phyloP scores from a whole-genome alignment of 169 alveolate genomes.

The Cryptosporidium ubiquitum region DNA sequence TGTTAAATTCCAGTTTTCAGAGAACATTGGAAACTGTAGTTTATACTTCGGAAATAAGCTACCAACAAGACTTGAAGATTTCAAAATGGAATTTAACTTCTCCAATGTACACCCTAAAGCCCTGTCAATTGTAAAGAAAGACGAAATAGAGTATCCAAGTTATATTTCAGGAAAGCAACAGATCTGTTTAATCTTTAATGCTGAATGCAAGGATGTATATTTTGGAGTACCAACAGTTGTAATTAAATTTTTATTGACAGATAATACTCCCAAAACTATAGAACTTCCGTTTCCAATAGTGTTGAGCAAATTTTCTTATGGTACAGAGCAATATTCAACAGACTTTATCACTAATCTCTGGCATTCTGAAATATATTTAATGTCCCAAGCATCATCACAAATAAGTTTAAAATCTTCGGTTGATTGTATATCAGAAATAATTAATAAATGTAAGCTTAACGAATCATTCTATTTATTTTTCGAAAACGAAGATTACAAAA shows the following conservation, averaged over 20 bases:
- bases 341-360: slow-evolving; percentile 19
- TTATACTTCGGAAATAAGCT: slow-evolving; percentile 57
- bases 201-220: slow-evolving; percentile 37
- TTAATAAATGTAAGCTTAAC: slow-evolving; percentile 35
- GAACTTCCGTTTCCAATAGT: slow-evolving; percentile 47
- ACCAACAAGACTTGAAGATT: slow-evolving; percentile 38
- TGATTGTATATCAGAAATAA: not conserved
- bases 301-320: slow-evolving; percentile 22
- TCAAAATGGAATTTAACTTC: not conserved
- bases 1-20: not conserved
- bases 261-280: slow-evolving; percentile 1
- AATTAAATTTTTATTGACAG: slow-evolving; percentile 30
- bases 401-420: not conserved
- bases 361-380: slow-evolving; percentile 48
- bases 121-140: not conserved
- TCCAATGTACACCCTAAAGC: not conserved
- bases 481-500: not conserved
- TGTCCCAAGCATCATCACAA: slow-evolving; percentile 34
- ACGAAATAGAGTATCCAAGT: not conserved
- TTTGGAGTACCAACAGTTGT: slow-evolving; percentile 28
- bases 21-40: not conserved
- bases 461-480: slow-evolving; percentile 10
- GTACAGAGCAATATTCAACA: not conserved
- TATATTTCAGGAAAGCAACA: slow-evolving; percentile 56
- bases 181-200: slow-evolving; percentile 1